These are phyloP conservation scores for Iberis pinnata DNA, from an alignment of 345 rosid genomes.

Conservation along the genomic window DNA sequence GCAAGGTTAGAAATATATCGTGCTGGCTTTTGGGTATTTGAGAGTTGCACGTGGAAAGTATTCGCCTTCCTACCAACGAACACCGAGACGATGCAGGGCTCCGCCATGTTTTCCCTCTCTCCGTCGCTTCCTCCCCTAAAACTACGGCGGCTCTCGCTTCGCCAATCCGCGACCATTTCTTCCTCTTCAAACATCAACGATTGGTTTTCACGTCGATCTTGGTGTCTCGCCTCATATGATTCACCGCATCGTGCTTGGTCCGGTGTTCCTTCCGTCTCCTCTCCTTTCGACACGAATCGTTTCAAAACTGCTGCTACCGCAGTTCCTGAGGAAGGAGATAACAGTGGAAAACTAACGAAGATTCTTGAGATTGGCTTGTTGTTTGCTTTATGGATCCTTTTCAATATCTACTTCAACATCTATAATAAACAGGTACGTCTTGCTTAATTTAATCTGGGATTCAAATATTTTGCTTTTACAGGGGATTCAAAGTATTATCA, in stretches of 20 bases:
- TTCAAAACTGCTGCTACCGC: conserved; percentile 52
- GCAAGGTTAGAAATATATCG: too few relatives aligned
- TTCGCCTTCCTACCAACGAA: too few relatives aligned
- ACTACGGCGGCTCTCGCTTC: conserved; percentile 31
- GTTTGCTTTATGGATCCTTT: conserved; percentile 84
- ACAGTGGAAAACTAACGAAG: conserved; percentile 35
- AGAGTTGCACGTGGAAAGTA: too few relatives aligned
- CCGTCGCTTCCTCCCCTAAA: conserved; percentile 37
- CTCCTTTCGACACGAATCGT: conserved; percentile 26
- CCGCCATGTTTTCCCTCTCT: conserved; percentile 43
- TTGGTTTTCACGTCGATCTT: conserved; percentile 54
- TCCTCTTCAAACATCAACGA: conserved; percentile 32
- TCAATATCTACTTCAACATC: conserved; percentile 98
- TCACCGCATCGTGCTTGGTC: conserved; percentile 57
- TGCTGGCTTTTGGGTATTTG: too few relatives aligned
- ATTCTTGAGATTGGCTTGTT: conserved; percentile 61
- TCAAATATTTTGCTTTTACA: too few relatives aligned
- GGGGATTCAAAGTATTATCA: too few relatives aligned
- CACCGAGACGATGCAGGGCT: conserved; percentile 59
- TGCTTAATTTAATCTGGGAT: background rate
- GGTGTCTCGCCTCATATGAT: conserved; percentile 39
- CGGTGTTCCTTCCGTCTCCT: conserved; percentile 37
- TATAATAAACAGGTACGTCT: conserved; percentile 86
- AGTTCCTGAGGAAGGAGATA: conserved; percentile 48
- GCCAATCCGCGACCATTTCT: conserved; percentile 9